phyloP scores from a whole-genome alignment of 257 asterid genomes.

The Przewalskia tangutica region DNA sequence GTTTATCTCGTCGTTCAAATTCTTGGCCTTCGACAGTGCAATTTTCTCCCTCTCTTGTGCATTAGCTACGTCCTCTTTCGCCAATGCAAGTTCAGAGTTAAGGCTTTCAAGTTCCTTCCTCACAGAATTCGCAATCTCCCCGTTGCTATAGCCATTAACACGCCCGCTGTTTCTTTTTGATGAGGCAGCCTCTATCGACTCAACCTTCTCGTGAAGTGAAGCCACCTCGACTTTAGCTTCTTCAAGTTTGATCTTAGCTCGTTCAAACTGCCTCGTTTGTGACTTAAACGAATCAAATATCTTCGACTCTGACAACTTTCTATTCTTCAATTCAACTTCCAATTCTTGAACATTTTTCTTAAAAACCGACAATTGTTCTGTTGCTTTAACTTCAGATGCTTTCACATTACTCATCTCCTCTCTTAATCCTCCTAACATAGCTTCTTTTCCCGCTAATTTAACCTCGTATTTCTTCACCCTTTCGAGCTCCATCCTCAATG shows the following conservation, averaged over 20 bases:
- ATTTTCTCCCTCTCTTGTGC: conserved; percentile 8
- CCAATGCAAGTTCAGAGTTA: background rate
- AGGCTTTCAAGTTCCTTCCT: conserved; percentile 16
- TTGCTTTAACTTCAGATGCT: background rate
- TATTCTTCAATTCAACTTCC: conserved; percentile 6
- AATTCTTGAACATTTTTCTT: background rate
- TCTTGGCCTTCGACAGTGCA: background rate
- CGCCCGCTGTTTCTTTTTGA: background rate
- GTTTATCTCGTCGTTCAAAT: conserved; percentile 1
- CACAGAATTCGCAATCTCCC: background rate
- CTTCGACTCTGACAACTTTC: conserved; percentile 2
- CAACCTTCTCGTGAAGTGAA: conserved; percentile 28
- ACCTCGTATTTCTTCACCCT: conserved; percentile 21
- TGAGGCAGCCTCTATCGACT: conserved; percentile 15
- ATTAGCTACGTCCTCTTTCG: background rate
- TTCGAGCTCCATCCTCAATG: conserved; percentile 33
- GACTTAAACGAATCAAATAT: background rate
- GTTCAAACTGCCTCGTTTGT: conserved; percentile 5
- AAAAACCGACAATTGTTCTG: background rate
- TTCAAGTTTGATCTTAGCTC: conserved; percentile 17
- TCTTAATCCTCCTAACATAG: conserved; percentile 18
- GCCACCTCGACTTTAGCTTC: conserved; percentile 27
- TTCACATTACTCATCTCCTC: conserved; percentile 21
- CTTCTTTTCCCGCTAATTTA: conserved; percentile 32
- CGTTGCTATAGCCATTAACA: background rate